Evolutionary conservation across 2,329 filamentous ascomycete species (phyloP), one percentile per base, ranked within the genome.

Genomic region (Fusarium tanahbumbuense): DNA sequence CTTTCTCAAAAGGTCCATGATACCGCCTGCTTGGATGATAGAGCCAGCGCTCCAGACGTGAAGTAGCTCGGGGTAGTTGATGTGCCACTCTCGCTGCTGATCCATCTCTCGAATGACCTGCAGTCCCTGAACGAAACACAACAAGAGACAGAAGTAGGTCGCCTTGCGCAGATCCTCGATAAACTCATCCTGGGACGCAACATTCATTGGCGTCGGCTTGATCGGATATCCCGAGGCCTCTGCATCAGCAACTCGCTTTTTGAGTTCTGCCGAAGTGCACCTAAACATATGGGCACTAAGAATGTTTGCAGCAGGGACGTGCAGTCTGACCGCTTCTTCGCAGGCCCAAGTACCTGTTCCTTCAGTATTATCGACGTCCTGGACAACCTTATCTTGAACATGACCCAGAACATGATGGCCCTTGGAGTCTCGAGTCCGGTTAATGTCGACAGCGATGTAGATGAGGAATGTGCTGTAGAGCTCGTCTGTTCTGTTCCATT

Each of bases 271-370:
- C 1, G 60, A 62, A 0, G 57, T 30, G 23, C 47, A 55, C 15
- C 47, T 42, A 5, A 61, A 55, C 0, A 63, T 2, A 47, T 62
- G 57, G 4, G 60, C 57, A 42, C 60, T 48, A 12, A 64, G 22
- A 2, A 63, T 63, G 3, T 34, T 62, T 8, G 47, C 16, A 28
- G 60, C 56, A 10, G 60, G 48, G 0, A 62, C 48, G 0, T 62
- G 48, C 0, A 63, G 42, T 18, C 57, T 61, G 16, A 62, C 23
- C 18, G 56, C 56, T 32, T 63, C 60, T 25, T 63, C 56, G 0
- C 60, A 56, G 4, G 60, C 44, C 48, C 60, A 63, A 6, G 60
- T 37, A 4, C 49, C 58, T 2, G 49, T 63, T 3, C 49, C 58
- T 16, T 64, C 58, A 22, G 48, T 56, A 4, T 63, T 56, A 7